Percentiles rank a stretch among this genome's conserved stretches.
Evolutionary conservation across 179 eudicot genomes (phyloP).

Genomic region (Heliamphora pulchella): DNA sequence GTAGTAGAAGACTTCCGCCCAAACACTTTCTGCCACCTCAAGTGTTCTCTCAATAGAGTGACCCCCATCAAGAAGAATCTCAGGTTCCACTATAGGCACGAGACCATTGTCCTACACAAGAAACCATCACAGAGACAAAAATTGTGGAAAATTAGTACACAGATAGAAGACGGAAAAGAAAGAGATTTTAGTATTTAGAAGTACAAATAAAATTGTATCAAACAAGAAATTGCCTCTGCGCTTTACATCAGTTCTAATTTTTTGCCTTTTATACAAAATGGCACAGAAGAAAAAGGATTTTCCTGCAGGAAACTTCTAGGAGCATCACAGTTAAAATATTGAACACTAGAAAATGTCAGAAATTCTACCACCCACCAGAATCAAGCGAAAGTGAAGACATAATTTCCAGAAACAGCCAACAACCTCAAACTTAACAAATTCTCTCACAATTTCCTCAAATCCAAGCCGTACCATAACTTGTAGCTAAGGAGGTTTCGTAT

Average conservation of each 20-base stretch:
- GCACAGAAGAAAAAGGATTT: neutral
- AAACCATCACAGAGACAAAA: conserved; percentile 5
- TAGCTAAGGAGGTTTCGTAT: neutral
- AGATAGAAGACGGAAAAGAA: neutral
- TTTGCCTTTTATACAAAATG: too few species aligned
- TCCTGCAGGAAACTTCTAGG: conserved; percentile 1
- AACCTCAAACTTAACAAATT: neutral
- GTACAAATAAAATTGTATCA: neutral
- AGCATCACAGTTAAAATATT: neutral
- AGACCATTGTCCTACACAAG: conserved; percentile 43
- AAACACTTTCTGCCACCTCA: conserved; percentile 47
- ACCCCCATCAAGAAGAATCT: conserved; percentile 58
- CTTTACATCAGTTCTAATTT: too few species aligned
- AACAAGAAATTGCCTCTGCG: neutral
- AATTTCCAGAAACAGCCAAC: neutral
- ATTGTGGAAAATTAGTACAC: neutral
- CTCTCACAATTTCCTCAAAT: neutral
- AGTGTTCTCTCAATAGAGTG: conserved; percentile 49
- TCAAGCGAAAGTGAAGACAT: neutral
- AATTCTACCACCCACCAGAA: too few species aligned
- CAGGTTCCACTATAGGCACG: conserved; percentile 58
- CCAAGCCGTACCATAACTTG: neutral
- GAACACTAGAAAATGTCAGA: too few species aligned
- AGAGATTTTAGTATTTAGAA: neutral
- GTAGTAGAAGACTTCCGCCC: conserved; percentile 55